A percentile compares a stretch with the other conserved stretches of the same genome.
These are phyloP conservation scores for Suhomyces sp. DNA, from an alignment of 805 yeast species.

Conservation along the genomic window DNA sequence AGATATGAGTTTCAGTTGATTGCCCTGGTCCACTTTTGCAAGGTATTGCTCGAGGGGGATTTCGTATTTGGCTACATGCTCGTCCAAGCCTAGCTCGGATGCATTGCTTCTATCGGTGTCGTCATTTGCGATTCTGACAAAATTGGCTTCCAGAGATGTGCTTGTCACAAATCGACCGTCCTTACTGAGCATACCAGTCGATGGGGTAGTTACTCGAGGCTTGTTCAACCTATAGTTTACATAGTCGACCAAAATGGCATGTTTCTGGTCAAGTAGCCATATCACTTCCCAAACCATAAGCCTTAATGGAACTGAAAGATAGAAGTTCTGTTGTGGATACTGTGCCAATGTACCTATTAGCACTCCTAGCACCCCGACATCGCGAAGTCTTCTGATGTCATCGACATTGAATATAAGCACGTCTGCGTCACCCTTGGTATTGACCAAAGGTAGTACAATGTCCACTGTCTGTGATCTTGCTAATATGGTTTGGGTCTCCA, in stretches of 20 bases:
- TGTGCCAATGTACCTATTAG: conserved; percentile 79
- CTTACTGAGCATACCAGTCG: background rate
- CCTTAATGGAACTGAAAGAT: conserved; percentile 78
- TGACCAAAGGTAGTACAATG: conserved; percentile 19
- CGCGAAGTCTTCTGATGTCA: conserved; percentile 53
- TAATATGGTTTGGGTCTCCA: background rate
- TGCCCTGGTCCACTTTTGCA: background rate
- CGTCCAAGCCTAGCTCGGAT: background rate
- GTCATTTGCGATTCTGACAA: conserved; percentile 5
- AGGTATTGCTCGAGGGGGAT: background rate
- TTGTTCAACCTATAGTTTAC: conserved; percentile 12
- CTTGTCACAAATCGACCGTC: background rate
- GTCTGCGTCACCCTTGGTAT: conserved; percentile 12
- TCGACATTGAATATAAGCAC: conserved; percentile 60
- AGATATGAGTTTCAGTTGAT: background rate
- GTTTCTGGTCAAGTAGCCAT: conserved; percentile 51
- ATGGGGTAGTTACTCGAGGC: background rate
- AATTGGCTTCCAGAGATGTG: conserved; percentile 2
- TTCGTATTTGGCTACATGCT: background rate
- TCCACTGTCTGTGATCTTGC: background rate
- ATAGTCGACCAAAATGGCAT: conserved; percentile 45
- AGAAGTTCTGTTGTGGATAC: conserved; percentile 92
- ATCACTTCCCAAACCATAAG: conserved; percentile 69
- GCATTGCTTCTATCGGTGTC: background rate
- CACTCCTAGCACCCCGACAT: conserved; percentile 66